Base-by-base conservation (phyloP, 352 stramenopile genomes). In the Elongisporangium anandrum region DNA sequence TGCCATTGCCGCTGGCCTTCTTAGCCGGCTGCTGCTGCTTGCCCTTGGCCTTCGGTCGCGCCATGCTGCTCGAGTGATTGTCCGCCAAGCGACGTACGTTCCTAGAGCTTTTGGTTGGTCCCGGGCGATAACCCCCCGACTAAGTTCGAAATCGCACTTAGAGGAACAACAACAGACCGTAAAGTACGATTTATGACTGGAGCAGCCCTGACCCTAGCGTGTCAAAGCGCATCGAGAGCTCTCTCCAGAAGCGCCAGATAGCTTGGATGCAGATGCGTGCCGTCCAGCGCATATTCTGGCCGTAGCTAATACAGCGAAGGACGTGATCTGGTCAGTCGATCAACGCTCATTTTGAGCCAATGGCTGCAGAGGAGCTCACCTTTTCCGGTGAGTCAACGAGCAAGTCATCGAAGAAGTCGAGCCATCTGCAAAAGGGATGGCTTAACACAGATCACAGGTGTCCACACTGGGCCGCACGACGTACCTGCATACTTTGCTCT, bases 321-420 rank as follows among this genome's bases (percentile, higher is more conserved):
- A 24, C 16, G 10, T 45, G 10, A 12, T 4, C 10, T 12, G 2
- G 34, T 45, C 15, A 52, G 12, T 20, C 16, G 52, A n/a, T n/a
- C n/a, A n/a, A n/a, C n/a, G n/a, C n/a, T n/a, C n/a, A n/a, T n/a
- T n/a, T n/a, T n/a, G n/a, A n/a, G n/a, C n/a, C n/a, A n/a, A n/a
- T n/a, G n/a, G n/a, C n/a, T n/a, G n/a, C n/a, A n/a, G n/a, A n/a
- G n/a, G n/a, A n/a, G n/a, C n/a, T n/a, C 60, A 90, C 80, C 71
- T 90, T 79, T 21, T 64, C 61, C 10, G 70, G 77, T 2, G 52
- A 66, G 29, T 59, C 61, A 41, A 75, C 67, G 3, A 97, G 48
- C 6, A 97, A 65, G 12, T 84, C 69, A 52, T 96, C 85, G 56
- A 97, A 96, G 60, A 95, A 93, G 59, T 98, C 85, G 22, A 98